A percentile compares a stretch with the other conserved stretches of the same genome.
Evolutionary conservation across 2,329 filamentous ascomycete species (phyloP).

Genomic region (Pseudocercospora musae): DNA sequence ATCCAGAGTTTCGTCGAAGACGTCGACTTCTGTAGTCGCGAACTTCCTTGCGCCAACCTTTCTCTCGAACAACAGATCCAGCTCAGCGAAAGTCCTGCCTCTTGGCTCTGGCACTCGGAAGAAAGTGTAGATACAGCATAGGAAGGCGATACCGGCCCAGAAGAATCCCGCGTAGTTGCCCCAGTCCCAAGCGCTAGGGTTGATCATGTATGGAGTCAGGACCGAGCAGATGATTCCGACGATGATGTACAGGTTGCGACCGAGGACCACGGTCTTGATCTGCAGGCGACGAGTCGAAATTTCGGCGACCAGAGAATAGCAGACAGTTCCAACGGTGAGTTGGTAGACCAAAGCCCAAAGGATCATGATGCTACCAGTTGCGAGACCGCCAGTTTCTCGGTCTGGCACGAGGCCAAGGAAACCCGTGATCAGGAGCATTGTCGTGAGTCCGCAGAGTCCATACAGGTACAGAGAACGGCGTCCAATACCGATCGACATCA

Average conservation of each 20-base stretch:
- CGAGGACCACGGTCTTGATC: constrained; percentile 88
- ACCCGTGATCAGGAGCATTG: constrained; percentile 78
- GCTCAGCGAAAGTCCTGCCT: constrained; percentile 78
- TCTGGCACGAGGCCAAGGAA: constrained; percentile 74
- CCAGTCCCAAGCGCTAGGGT: constrained; percentile 84
- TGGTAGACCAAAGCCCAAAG: constrained; percentile 81
- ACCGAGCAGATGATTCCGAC: constrained; percentile 78
- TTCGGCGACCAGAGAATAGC: constrained; percentile 84
- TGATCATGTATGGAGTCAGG: constrained; percentile 88
- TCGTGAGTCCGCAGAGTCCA: constrained; percentile 68
- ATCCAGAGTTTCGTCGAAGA: constrained; percentile 47
- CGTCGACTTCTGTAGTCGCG: constrained; percentile 54
- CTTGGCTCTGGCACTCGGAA: constrained; percentile 76
- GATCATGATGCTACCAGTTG: constrained; percentile 82
- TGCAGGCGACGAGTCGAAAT: constrained; percentile 77
- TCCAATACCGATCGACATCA: constrained; percentile 73
- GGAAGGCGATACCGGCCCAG: constrained; percentile 77
- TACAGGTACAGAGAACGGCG: constrained; percentile 73
- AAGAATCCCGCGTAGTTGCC: constrained; percentile 79
- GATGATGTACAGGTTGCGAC: constrained; percentile 72
- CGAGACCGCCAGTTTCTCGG: constrained; percentile 61
- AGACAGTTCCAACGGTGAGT: constrained; percentile 81
- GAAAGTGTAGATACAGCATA: constrained; percentile 76
- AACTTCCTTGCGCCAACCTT: constrained; percentile 71
- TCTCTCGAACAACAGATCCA: constrained; percentile 80